These are phyloP conservation scores for Chenopodium album DNA, from an alignment of 148 eudicot genomes.

Conservation along the genomic window DNA sequence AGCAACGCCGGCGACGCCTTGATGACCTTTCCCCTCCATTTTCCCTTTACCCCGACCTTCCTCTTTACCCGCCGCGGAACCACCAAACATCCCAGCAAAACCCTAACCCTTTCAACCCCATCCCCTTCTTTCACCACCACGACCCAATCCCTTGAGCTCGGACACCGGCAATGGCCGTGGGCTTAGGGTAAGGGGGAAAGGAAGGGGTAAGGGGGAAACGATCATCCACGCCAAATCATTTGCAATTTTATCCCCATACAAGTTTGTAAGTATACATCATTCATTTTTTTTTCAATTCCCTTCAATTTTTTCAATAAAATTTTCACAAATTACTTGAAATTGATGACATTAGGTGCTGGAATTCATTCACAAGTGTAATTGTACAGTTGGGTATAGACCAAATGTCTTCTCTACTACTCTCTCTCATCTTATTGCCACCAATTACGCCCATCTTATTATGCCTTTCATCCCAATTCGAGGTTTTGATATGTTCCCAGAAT, in stretches of 20 bases:
- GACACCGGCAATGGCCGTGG: too few species aligned
- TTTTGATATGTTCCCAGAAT: background rate
- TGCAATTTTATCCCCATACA: slow-evolving; percentile 48
- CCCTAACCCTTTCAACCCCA: too few species aligned
- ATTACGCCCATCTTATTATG: slow-evolving; percentile 68
- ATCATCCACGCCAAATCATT: slow-evolving; percentile 56
- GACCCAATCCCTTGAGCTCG: too few species aligned
- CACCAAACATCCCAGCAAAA: too few species aligned
- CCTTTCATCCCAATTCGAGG: slow-evolving; percentile 87
- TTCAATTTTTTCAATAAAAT: background rate
- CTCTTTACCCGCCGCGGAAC: too few species aligned
- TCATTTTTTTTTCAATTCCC: background rate
- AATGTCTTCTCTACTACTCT: slow-evolving; percentile 94
- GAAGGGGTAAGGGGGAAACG: background rate
- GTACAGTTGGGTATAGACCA: slow-evolving; percentile 87
- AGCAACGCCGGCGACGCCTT: too few species aligned
- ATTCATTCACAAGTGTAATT: slow-evolving; percentile 87
- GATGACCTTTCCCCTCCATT: too few species aligned
- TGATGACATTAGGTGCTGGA: slow-evolving; percentile 60
- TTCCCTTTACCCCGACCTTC: too few species aligned
- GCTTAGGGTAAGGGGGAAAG: background rate
- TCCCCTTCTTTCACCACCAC: too few species aligned
- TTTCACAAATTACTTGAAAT: background rate
- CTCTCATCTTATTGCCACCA: slow-evolving; percentile 91
- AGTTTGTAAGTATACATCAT: slow-evolving; percentile 43